These are phyloP conservation scores for Arthrobotrys sphaeroides DNA, from an alignment of 2,329 filamentous ascomycete genomes.

Conservation along the genomic window DNA sequence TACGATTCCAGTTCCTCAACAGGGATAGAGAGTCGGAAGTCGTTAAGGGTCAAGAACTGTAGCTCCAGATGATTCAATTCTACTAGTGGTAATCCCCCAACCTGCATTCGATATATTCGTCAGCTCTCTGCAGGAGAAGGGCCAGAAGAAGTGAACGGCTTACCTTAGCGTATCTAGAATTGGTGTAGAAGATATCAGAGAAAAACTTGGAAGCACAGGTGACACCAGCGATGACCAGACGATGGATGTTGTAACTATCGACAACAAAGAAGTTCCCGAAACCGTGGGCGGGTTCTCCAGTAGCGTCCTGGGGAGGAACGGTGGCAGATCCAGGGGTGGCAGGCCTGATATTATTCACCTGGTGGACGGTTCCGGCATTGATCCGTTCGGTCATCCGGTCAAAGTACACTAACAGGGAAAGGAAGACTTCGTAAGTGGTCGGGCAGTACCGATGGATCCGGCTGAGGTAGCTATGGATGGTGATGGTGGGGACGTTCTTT, in stretches of 20 bases:
- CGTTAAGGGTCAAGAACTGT: conserved; percentile 93
- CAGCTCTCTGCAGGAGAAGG: not conserved
- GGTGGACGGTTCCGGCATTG: conserved; percentile 66
- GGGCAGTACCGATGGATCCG: conserved; percentile 99
- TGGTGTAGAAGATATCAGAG: conserved; percentile 98
- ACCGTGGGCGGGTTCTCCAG: conserved; percentile 25
- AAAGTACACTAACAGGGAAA: conserved; percentile 95
- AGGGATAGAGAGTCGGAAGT: conserved; percentile 90
- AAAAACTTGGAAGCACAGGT: conserved; percentile 99
- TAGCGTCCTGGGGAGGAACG: conserved; percentile 44
- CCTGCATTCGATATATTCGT: conserved; percentile 66
- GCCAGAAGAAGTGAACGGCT: not conserved
- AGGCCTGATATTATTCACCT: conserved; percentile 40
- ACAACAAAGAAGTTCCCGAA: conserved; percentile 86
- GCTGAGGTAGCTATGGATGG: conserved; percentile 92
- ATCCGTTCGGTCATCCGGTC: conserved; percentile 98
- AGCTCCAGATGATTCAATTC: conserved; percentile 96
- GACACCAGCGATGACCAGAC: conserved; percentile 93
- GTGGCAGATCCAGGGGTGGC: conserved; percentile 45
- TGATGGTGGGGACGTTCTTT: conserved; percentile 97
- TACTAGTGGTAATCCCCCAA: conserved; percentile 87
- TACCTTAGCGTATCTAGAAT: conserved; percentile 98
- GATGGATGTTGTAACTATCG: conserved; percentile 98
- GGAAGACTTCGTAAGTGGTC: conserved; percentile 96
- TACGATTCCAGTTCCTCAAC: conserved; percentile 97